Conservation (phyloP, 1,284 basidiomycete genomes). For the Sporisorium exsertum region DNA sequence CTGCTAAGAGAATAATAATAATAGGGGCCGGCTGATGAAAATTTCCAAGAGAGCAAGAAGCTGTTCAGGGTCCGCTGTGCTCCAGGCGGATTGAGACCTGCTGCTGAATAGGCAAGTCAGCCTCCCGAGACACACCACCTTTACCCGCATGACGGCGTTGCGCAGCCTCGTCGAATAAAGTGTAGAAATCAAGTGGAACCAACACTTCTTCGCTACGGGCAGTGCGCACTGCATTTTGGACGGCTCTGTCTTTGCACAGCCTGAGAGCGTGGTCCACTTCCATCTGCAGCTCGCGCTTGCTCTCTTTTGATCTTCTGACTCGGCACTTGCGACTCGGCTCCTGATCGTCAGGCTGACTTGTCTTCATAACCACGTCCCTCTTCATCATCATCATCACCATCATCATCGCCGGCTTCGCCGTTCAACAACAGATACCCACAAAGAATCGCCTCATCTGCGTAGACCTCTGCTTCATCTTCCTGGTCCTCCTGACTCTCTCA, state of each 20-base stretch:
- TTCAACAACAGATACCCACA: constrained; percentile 1
- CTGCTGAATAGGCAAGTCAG: neutral
- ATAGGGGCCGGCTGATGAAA: constrained; percentile 18
- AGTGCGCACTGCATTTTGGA: constrained; percentile 7
- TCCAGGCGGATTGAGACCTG: neutral
- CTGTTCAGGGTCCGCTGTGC: constrained; percentile 20
- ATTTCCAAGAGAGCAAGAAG: neutral
- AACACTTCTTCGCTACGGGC: neutral
- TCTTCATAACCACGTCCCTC: neutral
- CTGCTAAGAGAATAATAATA: constrained; percentile 29
- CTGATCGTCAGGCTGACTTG: neutral
- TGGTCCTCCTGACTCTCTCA: neutral
- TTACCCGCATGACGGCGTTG: constrained; percentile 3
- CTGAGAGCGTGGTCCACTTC: neutral
- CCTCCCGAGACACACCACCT: neutral
- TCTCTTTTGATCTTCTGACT: neutral
- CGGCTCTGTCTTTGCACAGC: neutral
- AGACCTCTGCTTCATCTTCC: neutral
- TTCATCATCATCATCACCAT: neutral
- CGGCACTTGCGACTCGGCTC: neutral
- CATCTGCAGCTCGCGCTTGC: neutral
- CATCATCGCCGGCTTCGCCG: neutral
- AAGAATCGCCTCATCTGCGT: constrained; percentile 7
- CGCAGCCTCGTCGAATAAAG: neutral
- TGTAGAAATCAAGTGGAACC: constrained; percentile 5